Conservation (phyloP, 768 basidiomycete species). For the Phlebiopsis gigantea region DNA sequence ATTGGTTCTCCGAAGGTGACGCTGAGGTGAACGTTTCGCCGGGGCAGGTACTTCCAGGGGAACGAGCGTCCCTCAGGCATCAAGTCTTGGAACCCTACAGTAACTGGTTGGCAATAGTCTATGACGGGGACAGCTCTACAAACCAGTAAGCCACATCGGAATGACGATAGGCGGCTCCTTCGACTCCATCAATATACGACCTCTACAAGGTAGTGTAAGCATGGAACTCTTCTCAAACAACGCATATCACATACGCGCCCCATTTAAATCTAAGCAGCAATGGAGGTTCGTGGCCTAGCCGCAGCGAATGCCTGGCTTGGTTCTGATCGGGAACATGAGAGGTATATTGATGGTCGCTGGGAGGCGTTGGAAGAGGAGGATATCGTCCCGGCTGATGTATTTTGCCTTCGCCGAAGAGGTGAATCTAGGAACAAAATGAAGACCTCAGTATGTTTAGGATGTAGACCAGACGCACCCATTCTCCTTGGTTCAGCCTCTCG, state of each 20-base stretch:
- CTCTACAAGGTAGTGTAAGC: constrained; percentile 38
- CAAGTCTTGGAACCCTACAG: constrained; percentile 71
- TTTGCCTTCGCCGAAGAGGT: constrained; percentile 87
- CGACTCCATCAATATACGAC: constrained; percentile 75
- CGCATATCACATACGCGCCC: constrained; percentile 70
- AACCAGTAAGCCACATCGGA: constrained; percentile 91
- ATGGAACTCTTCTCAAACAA: background rate
- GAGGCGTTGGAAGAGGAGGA: background rate
- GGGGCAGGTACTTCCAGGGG: constrained; percentile 70
- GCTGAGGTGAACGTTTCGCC: constrained; percentile 54
- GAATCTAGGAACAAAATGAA: constrained; percentile 47
- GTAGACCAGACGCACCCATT: constrained; percentile 61
- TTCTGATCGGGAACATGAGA: background rate
- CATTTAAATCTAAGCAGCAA: constrained; percentile 87
- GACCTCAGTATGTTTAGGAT: background rate
- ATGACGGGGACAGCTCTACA: constrained; percentile 7
- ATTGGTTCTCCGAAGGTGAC: constrained; percentile 82
- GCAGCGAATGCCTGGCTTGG: background rate
- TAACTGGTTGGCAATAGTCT: background rate
- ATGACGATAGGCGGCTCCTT: constrained; percentile 69
- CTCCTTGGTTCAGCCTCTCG: constrained; percentile 70
- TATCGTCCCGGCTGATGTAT: constrained; percentile 58
- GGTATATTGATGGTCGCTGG: too few species aligned
- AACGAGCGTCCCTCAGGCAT: constrained; percentile 84
- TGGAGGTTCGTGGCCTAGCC: background rate